phyloP scores from a whole-genome alignment of 345 rosid species.

The Dovyalis caffra region DNA sequence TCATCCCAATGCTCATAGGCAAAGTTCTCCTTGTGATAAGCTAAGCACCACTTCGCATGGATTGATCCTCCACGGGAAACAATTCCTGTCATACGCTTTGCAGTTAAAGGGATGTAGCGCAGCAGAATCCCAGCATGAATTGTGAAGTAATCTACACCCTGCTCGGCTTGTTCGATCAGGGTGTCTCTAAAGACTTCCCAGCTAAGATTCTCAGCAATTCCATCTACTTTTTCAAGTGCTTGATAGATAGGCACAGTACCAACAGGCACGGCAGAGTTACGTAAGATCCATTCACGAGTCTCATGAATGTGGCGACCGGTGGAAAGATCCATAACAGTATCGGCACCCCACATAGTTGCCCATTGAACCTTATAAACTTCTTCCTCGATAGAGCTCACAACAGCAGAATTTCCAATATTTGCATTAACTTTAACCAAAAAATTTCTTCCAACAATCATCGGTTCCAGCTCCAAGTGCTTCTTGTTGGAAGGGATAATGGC shows the following conservation, averaged over 20 bases:
- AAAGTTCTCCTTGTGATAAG: conserved; percentile 95
- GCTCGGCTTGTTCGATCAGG: conserved; percentile 94
- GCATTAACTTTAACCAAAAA: conserved; percentile 98
- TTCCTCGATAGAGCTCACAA: conserved; percentile 95
- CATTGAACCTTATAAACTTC: conserved; percentile 99
- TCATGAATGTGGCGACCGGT: conserved; percentile 98
- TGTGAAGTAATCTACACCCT: conserved; percentile 97
- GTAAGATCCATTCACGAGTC: conserved; percentile 93
- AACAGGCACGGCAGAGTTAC: conserved; percentile 94
- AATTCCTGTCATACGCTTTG: conserved; percentile 94
- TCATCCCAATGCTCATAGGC: conserved; percentile 99
- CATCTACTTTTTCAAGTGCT: conserved; percentile 94
- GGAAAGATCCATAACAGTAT: conserved; percentile 97
- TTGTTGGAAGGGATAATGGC: conserved; percentile 99
- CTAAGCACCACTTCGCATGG: conserved; percentile 97
- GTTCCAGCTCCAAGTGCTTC: conserved; percentile 91
- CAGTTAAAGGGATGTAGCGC: conserved; percentile 89
- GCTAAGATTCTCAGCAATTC: conserved; percentile 87
- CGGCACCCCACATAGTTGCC: conserved; percentile 99
- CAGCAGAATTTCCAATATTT: conserved; percentile 94
- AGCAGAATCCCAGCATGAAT: conserved; percentile 95
- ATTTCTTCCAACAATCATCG: conserved; percentile 92
- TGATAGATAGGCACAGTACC: conserved; percentile 98
- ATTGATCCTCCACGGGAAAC: conserved; percentile 98
- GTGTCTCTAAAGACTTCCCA: conserved; percentile 96